Evolutionary conservation across 129 eudicot species (phyloP).

Genomic region (Glebionis coronaria): DNA sequence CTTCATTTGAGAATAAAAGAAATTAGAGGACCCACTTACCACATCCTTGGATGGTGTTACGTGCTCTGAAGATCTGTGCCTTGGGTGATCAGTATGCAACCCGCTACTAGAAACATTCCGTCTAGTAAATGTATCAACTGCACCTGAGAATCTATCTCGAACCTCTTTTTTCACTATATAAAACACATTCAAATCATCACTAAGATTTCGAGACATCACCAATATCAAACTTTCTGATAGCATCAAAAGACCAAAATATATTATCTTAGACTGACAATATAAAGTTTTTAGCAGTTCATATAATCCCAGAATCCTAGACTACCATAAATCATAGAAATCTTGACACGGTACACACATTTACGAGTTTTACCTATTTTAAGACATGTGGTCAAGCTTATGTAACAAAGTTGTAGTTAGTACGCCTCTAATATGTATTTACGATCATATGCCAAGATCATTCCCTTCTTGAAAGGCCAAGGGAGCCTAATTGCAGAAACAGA

Average conservation of each 20-base stretch:
- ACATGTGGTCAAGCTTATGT: neutral
- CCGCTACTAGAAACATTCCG: constrained; percentile 32
- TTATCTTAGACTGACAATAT: too few species aligned
- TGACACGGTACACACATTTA: neutral
- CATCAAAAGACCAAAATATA: neutral
- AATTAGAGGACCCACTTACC: constrained; percentile 31
- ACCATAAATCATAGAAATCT: neutral
- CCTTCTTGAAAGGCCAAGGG: neutral
- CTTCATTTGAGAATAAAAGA: neutral
- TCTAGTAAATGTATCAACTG: constrained; percentile 68
- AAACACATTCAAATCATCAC: neutral
- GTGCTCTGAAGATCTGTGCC: constrained; percentile 60
- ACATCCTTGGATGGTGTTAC: constrained; percentile 62
- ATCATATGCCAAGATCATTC: neutral
- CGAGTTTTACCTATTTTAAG: neutral
- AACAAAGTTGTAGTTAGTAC: neutral
- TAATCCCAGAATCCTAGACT: too few species aligned
- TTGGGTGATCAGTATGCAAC: constrained; percentile 27
- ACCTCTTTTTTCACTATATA: constrained; percentile 55
- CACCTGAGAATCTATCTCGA: constrained; percentile 74
- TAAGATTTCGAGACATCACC: neutral
- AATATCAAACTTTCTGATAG: neutral
- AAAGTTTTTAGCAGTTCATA: too few species aligned
- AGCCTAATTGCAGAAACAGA: neutral
- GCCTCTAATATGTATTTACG: neutral